Evolutionary conservation across 2,329 filamentous ascomycete genomes (phyloP).

Genomic region (Triangularia setosa): DNA sequence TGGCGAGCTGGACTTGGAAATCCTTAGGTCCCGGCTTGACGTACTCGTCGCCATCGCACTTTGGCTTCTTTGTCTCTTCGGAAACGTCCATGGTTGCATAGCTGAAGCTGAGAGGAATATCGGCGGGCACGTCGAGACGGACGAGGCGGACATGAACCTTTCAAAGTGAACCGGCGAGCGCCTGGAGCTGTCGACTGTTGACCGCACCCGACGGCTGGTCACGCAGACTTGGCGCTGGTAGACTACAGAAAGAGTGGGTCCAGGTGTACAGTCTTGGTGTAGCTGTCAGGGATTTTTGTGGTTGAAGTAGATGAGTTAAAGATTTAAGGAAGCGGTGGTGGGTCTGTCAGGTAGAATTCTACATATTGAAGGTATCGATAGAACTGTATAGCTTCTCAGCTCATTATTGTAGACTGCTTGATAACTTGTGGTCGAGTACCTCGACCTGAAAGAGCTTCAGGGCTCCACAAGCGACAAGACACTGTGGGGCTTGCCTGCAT

Average conservation of each 20-base stretch:
- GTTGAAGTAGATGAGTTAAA: neutral
- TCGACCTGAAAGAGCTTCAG: neutral
- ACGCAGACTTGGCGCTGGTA: neutral
- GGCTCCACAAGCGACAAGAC: neutral
- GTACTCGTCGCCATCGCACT: slow-evolving; percentile 26
- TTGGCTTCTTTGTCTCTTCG: slow-evolving; percentile 18
- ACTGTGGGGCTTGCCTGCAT: neutral
- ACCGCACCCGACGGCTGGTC: neutral
- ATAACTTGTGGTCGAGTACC: neutral
- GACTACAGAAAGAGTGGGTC: neutral
- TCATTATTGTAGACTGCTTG: neutral
- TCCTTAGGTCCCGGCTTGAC: slow-evolving; percentile 41
- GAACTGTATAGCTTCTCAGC: neutral
- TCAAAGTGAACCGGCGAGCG: neutral
- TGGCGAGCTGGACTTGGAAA: slow-evolving; percentile 62
- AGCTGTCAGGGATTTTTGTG: neutral
- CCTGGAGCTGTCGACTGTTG: neutral
- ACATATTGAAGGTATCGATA: neutral
- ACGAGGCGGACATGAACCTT: slow-evolving; percentile 5
- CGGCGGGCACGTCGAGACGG: neutral
- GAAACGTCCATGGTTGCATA: slow-evolving; percentile 23
- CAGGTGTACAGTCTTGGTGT: neutral
- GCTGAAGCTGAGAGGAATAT: neutral
- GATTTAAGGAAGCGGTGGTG: neutral
- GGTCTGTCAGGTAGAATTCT: neutral